phyloP scores from a whole-genome alignment of 1,139 yeast species.

The Diutina catenulata region DNA sequence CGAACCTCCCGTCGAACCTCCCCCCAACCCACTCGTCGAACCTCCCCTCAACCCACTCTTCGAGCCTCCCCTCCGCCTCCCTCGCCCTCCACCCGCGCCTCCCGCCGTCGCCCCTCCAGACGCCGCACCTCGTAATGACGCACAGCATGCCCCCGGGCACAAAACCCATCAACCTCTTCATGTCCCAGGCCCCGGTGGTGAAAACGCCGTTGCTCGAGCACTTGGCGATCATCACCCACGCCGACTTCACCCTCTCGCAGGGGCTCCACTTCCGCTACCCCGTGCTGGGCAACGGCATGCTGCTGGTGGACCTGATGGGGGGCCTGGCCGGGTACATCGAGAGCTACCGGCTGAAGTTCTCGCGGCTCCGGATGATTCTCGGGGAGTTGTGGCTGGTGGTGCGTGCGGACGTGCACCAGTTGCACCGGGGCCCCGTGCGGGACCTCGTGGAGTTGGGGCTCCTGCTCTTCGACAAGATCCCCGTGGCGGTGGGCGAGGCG shows the following conservation, averaged over 20 bases:
- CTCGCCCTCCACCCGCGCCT: background rate
- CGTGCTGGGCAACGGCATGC: slow-evolving; percentile 58
- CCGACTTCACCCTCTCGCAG: slow-evolving; percentile 63
- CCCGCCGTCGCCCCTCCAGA: slow-evolving; percentile 9
- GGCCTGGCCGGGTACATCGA: slow-evolving; percentile 35
- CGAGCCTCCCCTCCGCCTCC: background rate
- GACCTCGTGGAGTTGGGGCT: slow-evolving; percentile 33
- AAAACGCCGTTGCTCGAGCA: slow-evolving; percentile 57
- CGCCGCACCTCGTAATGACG: too few species aligned
- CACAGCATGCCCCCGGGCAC: slow-evolving; percentile 15
- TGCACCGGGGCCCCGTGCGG: slow-evolving; percentile 15
- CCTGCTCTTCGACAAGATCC: slow-evolving; percentile 54
- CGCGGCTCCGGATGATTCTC: slow-evolving; percentile 49
- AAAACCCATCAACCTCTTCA: slow-evolving; percentile 49
- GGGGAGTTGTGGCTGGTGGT: slow-evolving; percentile 57
- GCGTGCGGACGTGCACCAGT: slow-evolving; percentile 33
- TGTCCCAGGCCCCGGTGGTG: slow-evolving; percentile 59
- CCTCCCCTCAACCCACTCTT: too few species aligned
- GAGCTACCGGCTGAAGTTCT: slow-evolving; percentile 48
- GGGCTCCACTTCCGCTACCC: slow-evolving; percentile 67
- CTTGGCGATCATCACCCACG: slow-evolving; percentile 52
- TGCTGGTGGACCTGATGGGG: slow-evolving; percentile 40
- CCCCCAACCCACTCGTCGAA: too few species aligned
- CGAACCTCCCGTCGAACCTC: too few species aligned
- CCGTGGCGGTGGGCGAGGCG: slow-evolving; percentile 32